A percentile compares a stretch with the other conserved stretches of the same genome.
Conservation (phyloP, 306 rosid species). For the Citrullus colocynthis region DNA sequence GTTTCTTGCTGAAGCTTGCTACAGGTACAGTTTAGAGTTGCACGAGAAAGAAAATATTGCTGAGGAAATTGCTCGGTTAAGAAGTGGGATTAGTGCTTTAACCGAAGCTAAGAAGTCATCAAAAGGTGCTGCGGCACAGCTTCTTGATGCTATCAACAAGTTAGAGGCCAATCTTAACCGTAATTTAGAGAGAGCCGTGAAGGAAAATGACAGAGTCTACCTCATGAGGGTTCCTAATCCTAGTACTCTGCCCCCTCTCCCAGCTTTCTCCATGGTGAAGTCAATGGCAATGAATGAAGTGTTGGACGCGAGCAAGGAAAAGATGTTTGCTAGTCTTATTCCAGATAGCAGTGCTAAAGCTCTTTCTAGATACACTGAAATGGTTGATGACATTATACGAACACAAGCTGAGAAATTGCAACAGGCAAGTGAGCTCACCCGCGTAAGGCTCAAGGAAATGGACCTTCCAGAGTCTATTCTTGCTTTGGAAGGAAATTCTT, state of each 20-base stretch:
- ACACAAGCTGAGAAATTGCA: constrained; percentile 90
- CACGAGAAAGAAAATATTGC: constrained; percentile 94
- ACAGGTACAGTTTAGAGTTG: constrained; percentile 68
- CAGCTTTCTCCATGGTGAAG: constrained; percentile 85
- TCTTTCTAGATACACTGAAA: constrained; percentile 93
- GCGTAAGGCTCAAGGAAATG: constrained; percentile 96
- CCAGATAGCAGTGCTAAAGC: constrained; percentile 92
- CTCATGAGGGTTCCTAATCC: constrained; percentile 86
- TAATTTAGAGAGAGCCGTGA: constrained; percentile 84
- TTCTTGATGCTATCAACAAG: constrained; percentile 71
- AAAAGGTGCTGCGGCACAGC: constrained; percentile 73
- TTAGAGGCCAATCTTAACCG: constrained; percentile 69
- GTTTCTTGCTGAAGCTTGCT: constrained; percentile 80
- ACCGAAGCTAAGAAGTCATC: constrained; percentile 59
- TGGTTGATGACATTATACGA: constrained; percentile 86
- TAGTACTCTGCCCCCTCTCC: constrained; percentile 57
- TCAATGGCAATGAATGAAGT: constrained; percentile 75
- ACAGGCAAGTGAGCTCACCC: constrained; percentile 91
- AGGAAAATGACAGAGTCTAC: constrained; percentile 96
- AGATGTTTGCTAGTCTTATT: constrained; percentile 86
- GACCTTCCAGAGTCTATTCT: constrained; percentile 95
- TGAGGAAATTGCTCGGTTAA: constrained; percentile 80
- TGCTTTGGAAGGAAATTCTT: constrained; percentile 82
- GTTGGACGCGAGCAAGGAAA: constrained; percentile 91
- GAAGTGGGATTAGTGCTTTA: constrained; percentile 48